A percentile compares a stretch with the other conserved stretches of the same genome.
phyloP scores from a whole-genome alignment of 179 eudicot genomes.

The Spergularia azorica region DNA sequence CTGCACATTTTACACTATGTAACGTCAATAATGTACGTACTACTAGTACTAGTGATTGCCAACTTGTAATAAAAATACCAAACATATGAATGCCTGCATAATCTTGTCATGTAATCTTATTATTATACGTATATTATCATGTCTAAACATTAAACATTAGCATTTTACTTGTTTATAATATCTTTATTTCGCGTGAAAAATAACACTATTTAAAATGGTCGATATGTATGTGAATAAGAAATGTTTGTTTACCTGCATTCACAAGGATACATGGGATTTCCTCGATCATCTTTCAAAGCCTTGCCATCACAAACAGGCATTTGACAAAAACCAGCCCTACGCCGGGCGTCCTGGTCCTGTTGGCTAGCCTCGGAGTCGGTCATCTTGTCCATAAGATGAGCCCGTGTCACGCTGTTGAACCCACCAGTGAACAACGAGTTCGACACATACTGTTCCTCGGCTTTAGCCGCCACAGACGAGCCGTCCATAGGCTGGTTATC shows the following conservation, averaged over 20 bases:
- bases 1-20: slow-evolving; percentile 17
- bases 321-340: slow-evolving; percentile 50
- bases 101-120: no score
- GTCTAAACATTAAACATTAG: no score
- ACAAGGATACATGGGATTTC: slow-evolving; percentile 60
- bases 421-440: slow-evolving; percentile 85
- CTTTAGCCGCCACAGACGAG: slow-evolving; percentile 67
- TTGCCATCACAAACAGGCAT: slow-evolving; percentile 84
- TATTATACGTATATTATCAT: no score
- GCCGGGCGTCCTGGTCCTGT: slow-evolving; percentile 41
- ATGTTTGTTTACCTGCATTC: slow-evolving; percentile 61
- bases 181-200: no score
- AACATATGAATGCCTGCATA: background rate
- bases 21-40: no score
- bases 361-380: slow-evolving; percentile 65
- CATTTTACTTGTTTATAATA: no score
- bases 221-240: background rate
- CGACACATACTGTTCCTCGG: slow-evolving; percentile 89
- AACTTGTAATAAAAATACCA: background rate
- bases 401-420: slow-evolving; percentile 80
- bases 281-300: slow-evolving; percentile 71
- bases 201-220: no score
- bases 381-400: slow-evolving; percentile 87
- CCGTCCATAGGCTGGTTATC: slow-evolving; percentile 81
- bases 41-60: no score